A percentile compares a stretch with the other conserved stretches of the same genome.
Evolutionary conservation across 371 early-diverging fungal species (phyloP).

Genomic region (Coemansia sp.): DNA sequence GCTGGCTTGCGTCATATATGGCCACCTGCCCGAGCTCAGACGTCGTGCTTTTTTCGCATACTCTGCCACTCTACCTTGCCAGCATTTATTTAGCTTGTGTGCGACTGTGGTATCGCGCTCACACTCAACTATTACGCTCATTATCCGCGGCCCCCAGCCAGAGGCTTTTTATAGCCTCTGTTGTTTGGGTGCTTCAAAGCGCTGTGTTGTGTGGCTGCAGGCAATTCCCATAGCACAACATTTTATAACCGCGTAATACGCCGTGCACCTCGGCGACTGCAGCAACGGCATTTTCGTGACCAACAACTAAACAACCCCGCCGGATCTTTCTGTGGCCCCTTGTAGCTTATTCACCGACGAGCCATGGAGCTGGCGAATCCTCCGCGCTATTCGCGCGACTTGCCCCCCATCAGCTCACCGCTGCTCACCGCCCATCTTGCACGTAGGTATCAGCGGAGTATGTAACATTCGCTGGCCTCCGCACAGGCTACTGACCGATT

Average conservation of each 20-base stretch:
- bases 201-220: not conserved
- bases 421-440: conserved; percentile 20
- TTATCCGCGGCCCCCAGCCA: not conserved
- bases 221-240: not conserved
- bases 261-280: not conserved
- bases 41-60: not conserved
- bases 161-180: conserved; percentile 5
- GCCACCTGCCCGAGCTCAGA: not conserved
- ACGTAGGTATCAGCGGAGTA: conserved; percentile 15
- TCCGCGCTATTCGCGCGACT: conserved; percentile 21
- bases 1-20: not conserved
- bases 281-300: not conserved
- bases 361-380: conserved; percentile 40
- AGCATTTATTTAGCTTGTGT: not conserved
- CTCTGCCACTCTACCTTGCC: not conserved
- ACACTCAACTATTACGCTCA: not conserved
- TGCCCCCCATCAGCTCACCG: conserved; percentile 41
- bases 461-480: not conserved
- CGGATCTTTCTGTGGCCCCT: not conserved
- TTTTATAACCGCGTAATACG: not conserved
- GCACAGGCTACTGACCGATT: not conserved
- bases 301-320: not conserved
- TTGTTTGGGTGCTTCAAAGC: not conserved
- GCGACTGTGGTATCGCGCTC: not conserved
- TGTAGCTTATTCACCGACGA: conserved; percentile 42